Conservation (phyloP, 768 basidiomycete genomes). For the Mycena alexandri region DNA sequence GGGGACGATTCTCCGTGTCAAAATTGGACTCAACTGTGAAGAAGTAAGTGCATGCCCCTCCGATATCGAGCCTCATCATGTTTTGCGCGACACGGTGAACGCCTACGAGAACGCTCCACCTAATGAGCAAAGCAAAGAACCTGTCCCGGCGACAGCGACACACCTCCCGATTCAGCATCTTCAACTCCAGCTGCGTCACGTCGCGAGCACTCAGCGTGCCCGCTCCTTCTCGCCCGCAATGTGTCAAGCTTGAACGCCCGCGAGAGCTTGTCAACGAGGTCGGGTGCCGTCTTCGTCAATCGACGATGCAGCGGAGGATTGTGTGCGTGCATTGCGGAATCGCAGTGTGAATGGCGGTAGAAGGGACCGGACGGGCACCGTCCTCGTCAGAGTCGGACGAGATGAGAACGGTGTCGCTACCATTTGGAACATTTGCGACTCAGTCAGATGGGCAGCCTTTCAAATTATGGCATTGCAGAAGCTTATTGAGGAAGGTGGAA, state of each 20-base stretch:
- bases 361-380: not conserved
- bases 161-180: not conserved
- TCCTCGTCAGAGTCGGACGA: not conserved
- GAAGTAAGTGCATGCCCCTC: not conserved
- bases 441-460: no score
- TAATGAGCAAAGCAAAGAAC: not conserved
- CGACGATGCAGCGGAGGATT: not conserved
- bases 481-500: no score
- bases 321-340: not conserved
- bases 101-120: not conserved
- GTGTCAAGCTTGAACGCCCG: not conserved
- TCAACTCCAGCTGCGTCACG: not conserved
- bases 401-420: no score
- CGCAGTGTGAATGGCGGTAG: not conserved
- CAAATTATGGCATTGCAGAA: no score
- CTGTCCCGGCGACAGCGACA: not conserved
- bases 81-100: not conserved
- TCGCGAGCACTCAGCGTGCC: not conserved
- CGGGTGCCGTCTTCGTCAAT: not conserved
- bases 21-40: not conserved
- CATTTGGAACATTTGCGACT: not conserved
- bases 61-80: not conserved
- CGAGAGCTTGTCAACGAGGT: not conserved
- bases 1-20: not conserved
- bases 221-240: not conserved